phyloP scores from a whole-genome alignment of 2,329 filamentous ascomycete genomes.

The Davidsoniella virescens region DNA sequence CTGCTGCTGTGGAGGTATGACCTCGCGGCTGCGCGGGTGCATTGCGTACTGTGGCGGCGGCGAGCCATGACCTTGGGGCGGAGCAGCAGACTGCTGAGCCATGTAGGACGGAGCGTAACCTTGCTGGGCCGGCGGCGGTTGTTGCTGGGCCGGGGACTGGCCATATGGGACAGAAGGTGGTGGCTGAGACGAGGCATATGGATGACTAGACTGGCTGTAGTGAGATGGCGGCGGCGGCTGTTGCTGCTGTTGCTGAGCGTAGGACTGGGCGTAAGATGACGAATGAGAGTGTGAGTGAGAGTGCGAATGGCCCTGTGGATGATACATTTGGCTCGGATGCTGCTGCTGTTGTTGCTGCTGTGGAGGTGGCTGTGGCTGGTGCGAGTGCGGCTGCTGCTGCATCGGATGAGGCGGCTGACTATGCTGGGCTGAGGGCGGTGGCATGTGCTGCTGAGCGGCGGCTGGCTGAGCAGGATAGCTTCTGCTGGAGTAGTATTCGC shows the following conservation, averaged over 20 bases:
- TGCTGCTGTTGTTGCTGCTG: constrained; percentile 43
- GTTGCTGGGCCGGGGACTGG: constrained; percentile 15
- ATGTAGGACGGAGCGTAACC: constrained; percentile 5
- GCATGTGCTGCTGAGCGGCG: constrained; percentile 18
- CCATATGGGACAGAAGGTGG: constrained; percentile 9
- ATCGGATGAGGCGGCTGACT: constrained; percentile 29
- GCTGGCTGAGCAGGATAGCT: constrained; percentile 20
- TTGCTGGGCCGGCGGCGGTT: constrained; percentile 19
- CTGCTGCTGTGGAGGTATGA: constrained; percentile 1
- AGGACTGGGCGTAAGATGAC: constrained; percentile 16
- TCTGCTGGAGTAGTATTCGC: constrained; percentile 33
- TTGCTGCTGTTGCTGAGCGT: constrained; percentile 12
- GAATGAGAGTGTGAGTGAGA: constrained; percentile 15
- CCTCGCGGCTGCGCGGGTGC: constrained; percentile 2
- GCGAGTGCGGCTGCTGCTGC: constrained; percentile 32
- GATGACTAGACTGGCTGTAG: not conserved
- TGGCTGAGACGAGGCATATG: constrained; percentile 6
- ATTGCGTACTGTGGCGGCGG: constrained; percentile 9
- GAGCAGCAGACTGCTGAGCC: constrained; percentile 4
- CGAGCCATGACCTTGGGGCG: constrained; percentile 13
- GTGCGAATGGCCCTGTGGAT: constrained; percentile 17
- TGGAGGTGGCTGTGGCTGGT: constrained; percentile 25
- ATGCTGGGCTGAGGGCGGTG: constrained; percentile 25
- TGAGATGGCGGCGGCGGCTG: constrained; percentile 15
- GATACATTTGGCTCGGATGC: constrained; percentile 30